A percentile compares a stretch with the other conserved stretches of the same genome.
These are phyloP conservation scores for Fraxinus ornus DNA, from an alignment of 305 asterid genomes.

Conservation along the genomic window DNA sequence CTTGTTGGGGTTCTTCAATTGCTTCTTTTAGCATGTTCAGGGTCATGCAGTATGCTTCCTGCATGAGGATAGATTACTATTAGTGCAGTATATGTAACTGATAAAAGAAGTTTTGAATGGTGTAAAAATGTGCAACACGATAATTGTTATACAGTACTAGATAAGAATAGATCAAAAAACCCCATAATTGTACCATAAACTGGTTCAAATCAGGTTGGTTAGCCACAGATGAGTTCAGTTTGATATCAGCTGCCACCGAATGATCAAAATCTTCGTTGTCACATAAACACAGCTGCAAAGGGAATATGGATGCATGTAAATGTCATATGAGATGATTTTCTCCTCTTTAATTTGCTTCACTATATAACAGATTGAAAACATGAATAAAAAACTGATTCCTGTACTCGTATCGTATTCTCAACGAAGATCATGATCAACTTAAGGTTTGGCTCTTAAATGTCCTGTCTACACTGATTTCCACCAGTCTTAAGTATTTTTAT, in stretches of 20 bases:
- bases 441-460: background rate
- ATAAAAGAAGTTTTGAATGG: background rate
- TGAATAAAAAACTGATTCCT: background rate
- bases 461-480: background rate
- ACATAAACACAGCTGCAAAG: conserved; percentile 46
- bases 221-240: conserved; percentile 20
- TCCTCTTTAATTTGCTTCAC: background rate
- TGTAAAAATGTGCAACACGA: background rate
- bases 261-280: conserved; percentile 18
- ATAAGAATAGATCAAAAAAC: background rate
- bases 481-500: background rate
- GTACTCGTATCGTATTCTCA: background rate
- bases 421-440: background rate
- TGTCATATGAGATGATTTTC: background rate
- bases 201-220: conserved; percentile 44
- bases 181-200: conserved; percentile 41
- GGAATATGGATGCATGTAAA: background rate
- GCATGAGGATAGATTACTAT: background rate
- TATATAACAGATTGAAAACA: background rate
- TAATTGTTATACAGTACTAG: background rate
- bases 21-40: conserved; percentile 45
- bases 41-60: conserved; percentile 49
- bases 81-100: background rate
- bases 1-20: conserved; percentile 52
- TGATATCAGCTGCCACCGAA: conserved; percentile 5